phyloP scores from a whole-genome alignment of 2,329 filamentous ascomycete genomes.

The Aschersonia sp. region DNA sequence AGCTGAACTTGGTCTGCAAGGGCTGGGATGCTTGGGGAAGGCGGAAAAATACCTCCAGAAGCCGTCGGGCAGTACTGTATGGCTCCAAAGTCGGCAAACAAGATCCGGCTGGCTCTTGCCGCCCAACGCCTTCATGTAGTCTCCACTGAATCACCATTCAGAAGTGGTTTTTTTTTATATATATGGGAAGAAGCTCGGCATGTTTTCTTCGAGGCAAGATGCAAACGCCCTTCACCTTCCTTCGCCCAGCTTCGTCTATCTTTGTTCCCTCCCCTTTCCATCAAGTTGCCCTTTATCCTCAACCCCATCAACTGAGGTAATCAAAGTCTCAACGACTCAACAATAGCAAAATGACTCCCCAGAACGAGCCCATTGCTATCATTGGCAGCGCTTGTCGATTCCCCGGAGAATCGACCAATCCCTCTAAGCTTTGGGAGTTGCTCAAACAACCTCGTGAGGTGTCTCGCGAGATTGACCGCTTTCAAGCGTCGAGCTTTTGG shows the following conservation, averaged over 20 bases:
- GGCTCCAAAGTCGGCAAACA: too few species aligned
- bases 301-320: too few species aligned
- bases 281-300: neutral
- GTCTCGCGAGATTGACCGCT: conserved; percentile 13
- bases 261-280: neutral
- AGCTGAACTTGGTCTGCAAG: too few species aligned
- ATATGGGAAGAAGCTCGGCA: neutral
- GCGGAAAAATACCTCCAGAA: too few species aligned
- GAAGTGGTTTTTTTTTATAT: too few species aligned
- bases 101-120: too few species aligned
- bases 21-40: too few species aligned
- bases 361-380: conserved; percentile 23
- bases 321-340: too few species aligned
- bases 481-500: conserved; percentile 11
- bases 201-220: neutral
- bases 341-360: neutral
- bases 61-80: too few species aligned
- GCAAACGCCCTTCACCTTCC: neutral
- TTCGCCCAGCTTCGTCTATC: neutral
- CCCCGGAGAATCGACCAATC: conserved; percentile 17
- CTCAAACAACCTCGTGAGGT: conserved; percentile 16
- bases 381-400: conserved; percentile 24
- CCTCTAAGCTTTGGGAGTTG: conserved; percentile 21
- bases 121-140: too few species aligned
- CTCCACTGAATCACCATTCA: too few species aligned